Base-by-base conservation (phyloP, 768 basidiomycete species). In the Russula vinacea region DNA sequence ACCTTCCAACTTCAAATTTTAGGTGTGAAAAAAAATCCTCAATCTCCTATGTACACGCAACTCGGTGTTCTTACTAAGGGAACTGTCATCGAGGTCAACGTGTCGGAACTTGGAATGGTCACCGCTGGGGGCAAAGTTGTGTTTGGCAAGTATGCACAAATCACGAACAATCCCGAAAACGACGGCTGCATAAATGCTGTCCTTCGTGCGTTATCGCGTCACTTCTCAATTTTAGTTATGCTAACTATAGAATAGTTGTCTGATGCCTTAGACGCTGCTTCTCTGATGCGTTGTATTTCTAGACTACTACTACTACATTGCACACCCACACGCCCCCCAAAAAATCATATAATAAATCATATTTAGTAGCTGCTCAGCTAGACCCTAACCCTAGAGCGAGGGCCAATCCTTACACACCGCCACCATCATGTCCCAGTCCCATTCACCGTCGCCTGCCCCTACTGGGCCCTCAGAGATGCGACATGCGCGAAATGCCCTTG, bases 11-110 rank as follows among this genome's bases (percentile, higher is more conserved):
- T 99, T 5, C 94, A 96, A 69, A 98, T 99, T 68, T 79, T 99
- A 50, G 92, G 92, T 51, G 97, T 99, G 62, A 99, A 99, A 83
- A 98, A 98, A 81, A 99, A 99, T 72, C 97, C 97, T 29, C 97
- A 98, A 74, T 97, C 94, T 22, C 96, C 97, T 0, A 95, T 95
- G 90, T 95, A 94, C 73, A 94, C 94, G 0, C 92, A 94, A 72
- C 84, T 95, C 45, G 96, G 96, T 56, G 97, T 99, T 42, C 83
- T 99, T 78, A 98, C 97, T 5, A 98, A 98, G 76, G 97, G 97
- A 55, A 99, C 97, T 1, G 88, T 99, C 68, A 89, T 99, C 61
- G 97, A 99, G 74, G 96, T 98, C 70, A 98, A 99, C 71, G 94
- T 97, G n/a, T 96, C 94, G 47, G 96, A 98, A 75, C 79, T 98